Evolutionary conservation across 2,329 filamentous ascomycete species (phyloP), one percentile per base, ranked within the genome.

Genomic region (Aspergillus jensenii): DNA sequence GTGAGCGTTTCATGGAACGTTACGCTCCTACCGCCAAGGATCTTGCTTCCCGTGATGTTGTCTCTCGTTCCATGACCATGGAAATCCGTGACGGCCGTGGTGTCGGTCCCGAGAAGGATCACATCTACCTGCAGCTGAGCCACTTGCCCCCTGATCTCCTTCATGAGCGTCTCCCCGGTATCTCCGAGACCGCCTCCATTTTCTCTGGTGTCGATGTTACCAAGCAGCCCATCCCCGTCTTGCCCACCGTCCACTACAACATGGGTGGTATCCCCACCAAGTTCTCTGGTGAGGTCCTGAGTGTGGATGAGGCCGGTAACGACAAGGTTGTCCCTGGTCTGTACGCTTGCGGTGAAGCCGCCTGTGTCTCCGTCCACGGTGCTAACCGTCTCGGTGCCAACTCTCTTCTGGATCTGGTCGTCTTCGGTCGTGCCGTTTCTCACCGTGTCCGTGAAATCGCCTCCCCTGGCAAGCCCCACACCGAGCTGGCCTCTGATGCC

Each of bases 261-360:
- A 99, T 98, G 95, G 93, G 93, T 79, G 93, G 95, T 84, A 97
- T 99, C 68, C 93, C 93, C 52, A 98, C 95, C 67, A 91, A 91
- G 73, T 98, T 96, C 84, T 97, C 91, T 62, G 93, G 95, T 77
- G 92, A 99, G 81, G 95, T 98, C 61, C 79, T 99, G 67, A 96
- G 91, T 17, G 82, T 96, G 52, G 91, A 97, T 68, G 88, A 90
- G 73, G 76, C 86, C 61, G 95, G 95, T 66, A 87, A 96, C 58
- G 95, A 98, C 81, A 85, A 96, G 84, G 85, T 96, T 67, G 95
- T 99, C 21, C 92, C 91, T 58, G 93, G 93, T 77, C 86, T 99
- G 63, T 98, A 93, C 75, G 95, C 95, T 70, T 97, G 93, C 69
- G 93, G 93, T 82, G 93, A 98, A 82, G 93, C 95, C 67, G 93